phyloP scores from a whole-genome alignment of 345 rosid genomes.

The Brassica incana region DNA sequence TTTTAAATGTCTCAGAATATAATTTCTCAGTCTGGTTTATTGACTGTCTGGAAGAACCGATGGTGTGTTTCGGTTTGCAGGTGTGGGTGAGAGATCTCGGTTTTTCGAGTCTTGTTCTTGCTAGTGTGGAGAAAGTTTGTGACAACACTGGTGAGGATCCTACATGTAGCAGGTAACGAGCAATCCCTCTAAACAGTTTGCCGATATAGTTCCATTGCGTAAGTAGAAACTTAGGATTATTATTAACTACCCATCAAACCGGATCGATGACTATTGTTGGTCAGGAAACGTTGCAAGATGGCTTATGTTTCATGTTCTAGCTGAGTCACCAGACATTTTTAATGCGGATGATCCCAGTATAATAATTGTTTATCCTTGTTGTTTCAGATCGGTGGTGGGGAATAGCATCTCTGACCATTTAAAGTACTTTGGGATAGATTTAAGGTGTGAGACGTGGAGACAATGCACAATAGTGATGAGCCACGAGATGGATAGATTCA shows the following conservation, averaged over 20 bases:
- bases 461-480: constrained; percentile 73
- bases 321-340: not conserved
- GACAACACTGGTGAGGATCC: constrained; percentile 87
- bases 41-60: not conserved
- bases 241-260: not conserved
- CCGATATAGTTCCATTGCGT: not conserved
- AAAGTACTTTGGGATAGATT: constrained; percentile 63
- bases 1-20: not conserved
- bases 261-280: not conserved
- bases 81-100: constrained; percentile 34
- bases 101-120: constrained; percentile 27
- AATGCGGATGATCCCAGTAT: not conserved
- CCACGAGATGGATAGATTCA: constrained; percentile 38
- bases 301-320: not conserved
- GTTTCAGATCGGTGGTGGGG: constrained; percentile 71
- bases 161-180: constrained; percentile 66
- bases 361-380: not conserved
- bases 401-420: constrained; percentile 76
- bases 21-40: not conserved
- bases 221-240: constrained; percentile 9
- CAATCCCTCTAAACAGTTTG: not conserved
- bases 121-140: constrained; percentile 62
- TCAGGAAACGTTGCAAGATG: not conserved
- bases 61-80: constrained; percentile 16
- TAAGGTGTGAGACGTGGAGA: constrained; percentile 57